Conservation (phyloP, 2,329 filamentous ascomycete genomes). For the Microcyclosporella mali region DNA sequence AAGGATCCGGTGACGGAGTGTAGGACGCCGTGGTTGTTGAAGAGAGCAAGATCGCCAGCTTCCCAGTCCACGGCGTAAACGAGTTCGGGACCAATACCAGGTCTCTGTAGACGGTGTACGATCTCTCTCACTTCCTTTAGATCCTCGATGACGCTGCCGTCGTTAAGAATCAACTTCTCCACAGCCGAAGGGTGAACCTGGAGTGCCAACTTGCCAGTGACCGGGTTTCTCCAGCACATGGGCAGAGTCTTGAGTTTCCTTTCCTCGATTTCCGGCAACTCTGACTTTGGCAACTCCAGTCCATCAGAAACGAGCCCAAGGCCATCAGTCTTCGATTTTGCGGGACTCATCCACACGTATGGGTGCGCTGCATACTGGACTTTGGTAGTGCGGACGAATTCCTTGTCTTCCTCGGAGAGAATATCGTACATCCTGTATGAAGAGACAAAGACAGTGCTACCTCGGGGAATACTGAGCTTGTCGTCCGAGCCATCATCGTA, state of each 20-base stretch:
- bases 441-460: constrained; percentile 69
- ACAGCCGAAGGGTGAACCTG: constrained; percentile 70
- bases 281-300: constrained; percentile 52
- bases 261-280: constrained; percentile 60
- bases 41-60: constrained; percentile 68
- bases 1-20: constrained; percentile 74
- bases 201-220: constrained; percentile 61
- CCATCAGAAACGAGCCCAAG: constrained; percentile 65
- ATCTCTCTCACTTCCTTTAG: constrained; percentile 59
- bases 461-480: constrained; percentile 61
- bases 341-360: constrained; percentile 73
- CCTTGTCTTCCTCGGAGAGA: constrained; percentile 59
- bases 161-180: constrained; percentile 59
- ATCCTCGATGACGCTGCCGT: constrained; percentile 65
- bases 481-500: constrained; percentile 69
- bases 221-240: constrained; percentile 71
- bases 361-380: constrained; percentile 74
- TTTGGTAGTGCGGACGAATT: constrained; percentile 59
- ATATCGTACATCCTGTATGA: constrained; percentile 65
- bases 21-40: constrained; percentile 69
- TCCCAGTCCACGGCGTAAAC: constrained; percentile 74
- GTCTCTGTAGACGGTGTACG: constrained; percentile 66
- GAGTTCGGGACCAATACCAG: constrained; percentile 60
- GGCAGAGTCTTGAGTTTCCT: constrained; percentile 65
- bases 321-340: constrained; percentile 60